Conservation (phyloP, 441 rosid genomes). For the Aleurites moluccanus region DNA sequence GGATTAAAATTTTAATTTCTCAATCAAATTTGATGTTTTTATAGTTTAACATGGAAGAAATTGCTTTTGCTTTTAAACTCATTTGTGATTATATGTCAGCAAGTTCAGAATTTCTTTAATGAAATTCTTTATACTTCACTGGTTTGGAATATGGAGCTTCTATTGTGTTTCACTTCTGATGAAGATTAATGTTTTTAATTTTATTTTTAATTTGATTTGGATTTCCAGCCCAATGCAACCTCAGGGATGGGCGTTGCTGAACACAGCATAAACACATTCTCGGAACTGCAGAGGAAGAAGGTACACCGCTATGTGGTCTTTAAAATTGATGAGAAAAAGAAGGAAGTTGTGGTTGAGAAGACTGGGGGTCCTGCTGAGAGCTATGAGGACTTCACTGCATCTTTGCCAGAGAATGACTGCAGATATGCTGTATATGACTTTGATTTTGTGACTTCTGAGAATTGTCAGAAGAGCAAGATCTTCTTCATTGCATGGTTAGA, state of each 20-base stretch:
- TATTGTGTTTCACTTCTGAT: background rate
- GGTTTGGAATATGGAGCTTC: background rate
- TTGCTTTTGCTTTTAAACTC: conserved; percentile 8
- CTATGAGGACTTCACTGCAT: conserved; percentile 52
- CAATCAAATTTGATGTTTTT: background rate
- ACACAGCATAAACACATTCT: conserved; percentile 50
- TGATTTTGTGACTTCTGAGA: conserved; percentile 62
- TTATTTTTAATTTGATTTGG: background rate
- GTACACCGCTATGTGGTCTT: conserved; percentile 75
- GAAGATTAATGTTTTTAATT: background rate
- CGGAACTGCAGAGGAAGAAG: conserved; percentile 81
- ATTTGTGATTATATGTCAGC: background rate
- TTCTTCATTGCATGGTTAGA: conserved; percentile 69
- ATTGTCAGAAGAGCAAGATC: conserved; percentile 62
- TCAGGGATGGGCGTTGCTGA: conserved; percentile 84
- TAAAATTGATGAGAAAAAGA: conserved; percentile 75
- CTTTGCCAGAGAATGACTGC: conserved; percentile 63
- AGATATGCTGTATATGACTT: conserved; percentile 65
- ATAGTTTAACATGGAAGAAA: background rate
- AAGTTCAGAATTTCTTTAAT: background rate
- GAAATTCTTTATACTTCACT: background rate
- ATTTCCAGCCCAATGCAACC: conserved; percentile 57
- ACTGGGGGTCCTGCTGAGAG: conserved; percentile 74
- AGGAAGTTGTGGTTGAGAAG: conserved; percentile 77
- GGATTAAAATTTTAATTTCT: background rate